Base-by-base conservation (phyloP, 2,329 filamentous ascomycete species). In the Ascosphaera aggregata region DNA sequence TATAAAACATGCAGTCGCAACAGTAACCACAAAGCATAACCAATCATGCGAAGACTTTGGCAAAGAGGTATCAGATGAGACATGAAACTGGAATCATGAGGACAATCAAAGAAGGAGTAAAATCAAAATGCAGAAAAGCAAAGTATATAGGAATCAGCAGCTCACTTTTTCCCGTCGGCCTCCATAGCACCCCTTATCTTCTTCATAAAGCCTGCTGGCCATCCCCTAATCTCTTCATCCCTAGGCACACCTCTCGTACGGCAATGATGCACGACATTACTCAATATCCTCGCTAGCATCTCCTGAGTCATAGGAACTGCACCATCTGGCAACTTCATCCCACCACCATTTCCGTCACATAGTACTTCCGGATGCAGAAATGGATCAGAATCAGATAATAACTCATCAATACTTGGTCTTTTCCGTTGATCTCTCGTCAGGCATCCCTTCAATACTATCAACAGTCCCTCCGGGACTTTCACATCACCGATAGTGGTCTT, bases 181-280 rank as follows among this genome's bases (percentile, higher is more conserved):
- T 62, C 58, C 41, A 62, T 46, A 2, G 60, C 59, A 41, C 59
- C 53, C 49, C 58, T 60, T 42, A 64, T 57, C 46, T 62, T 63
- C 30, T 58, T 57, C 43, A 62, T 63, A 43, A 64, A 63, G 9
- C 59, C 59, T 16, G 55, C 56, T 1, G 61, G 62, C 62, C 62
- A 65, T 24, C 51, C 56, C 19, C 56, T 55, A 44, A 65, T 45
- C 49, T 76, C 71, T 41, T 69, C 66, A 27, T 71, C 66, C 13
- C 57, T 66, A 2, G 71, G 71, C 4, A 66, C 50, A 3, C 65
- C 63, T 43, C 64, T 66, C 18, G 66, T 65, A 20, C 64, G 57
- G 48, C 71, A 74, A 44, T 73, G 64, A 43, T 71, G 65, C 3
- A 71, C 64, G 13, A 76, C 69, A 37, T 68, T 67, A 39, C 62